Percentiles rank a stretch among this genome's conserved stretches.
Evolutionary conservation across 805 yeast genomes (phyloP).

Genomic region (Priceomyces castillae): DNA sequence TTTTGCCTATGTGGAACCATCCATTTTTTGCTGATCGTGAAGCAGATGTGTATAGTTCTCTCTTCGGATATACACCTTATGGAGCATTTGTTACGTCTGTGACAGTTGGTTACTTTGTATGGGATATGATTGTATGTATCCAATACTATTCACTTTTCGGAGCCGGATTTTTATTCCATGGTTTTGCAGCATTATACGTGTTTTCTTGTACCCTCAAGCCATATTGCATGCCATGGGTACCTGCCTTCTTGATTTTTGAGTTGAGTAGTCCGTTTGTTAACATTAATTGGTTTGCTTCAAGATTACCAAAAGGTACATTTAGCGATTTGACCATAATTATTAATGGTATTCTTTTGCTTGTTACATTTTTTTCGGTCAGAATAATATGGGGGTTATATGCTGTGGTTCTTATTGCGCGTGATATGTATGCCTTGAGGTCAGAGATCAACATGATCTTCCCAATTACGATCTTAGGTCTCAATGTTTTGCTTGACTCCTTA

Average conservation of each 20-base stretch:
- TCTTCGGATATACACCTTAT: slow-evolving; percentile 72
- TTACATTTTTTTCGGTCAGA: slow-evolving; percentile 72
- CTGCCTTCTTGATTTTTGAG: slow-evolving; percentile 82
- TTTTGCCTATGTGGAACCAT: slow-evolving; percentile 66
- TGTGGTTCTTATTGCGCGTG: slow-evolving; percentile 48
- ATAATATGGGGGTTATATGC: slow-evolving; percentile 87
- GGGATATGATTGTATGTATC: slow-evolving; percentile 81
- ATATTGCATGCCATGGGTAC: slow-evolving; percentile 76
- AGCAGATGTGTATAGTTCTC: slow-evolving; percentile 40
- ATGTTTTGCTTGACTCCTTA: slow-evolving; percentile 60
- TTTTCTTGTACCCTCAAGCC: slow-evolving; percentile 65
- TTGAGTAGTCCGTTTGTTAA: slow-evolving; percentile 93
- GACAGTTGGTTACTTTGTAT: slow-evolving; percentile 82
- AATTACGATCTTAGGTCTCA: slow-evolving; percentile 49
- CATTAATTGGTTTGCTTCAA: slow-evolving; percentile 84
- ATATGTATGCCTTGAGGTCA: slow-evolving; percentile 45
- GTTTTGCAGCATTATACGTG: slow-evolving; percentile 74
- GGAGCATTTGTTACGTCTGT: slow-evolving; percentile 70
- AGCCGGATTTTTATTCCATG: slow-evolving; percentile 77
- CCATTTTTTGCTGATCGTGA: slow-evolving; percentile 38
- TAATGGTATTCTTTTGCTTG: slow-evolving; percentile 71
- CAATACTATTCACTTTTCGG: slow-evolving; percentile 70
- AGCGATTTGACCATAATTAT: slow-evolving; percentile 51
- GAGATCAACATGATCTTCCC: slow-evolving; percentile 49
- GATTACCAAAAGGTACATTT: slow-evolving; percentile 66